Base-by-base conservation (phyloP, 129 eudicot species). In the Flaveria ramosissima region DNA sequence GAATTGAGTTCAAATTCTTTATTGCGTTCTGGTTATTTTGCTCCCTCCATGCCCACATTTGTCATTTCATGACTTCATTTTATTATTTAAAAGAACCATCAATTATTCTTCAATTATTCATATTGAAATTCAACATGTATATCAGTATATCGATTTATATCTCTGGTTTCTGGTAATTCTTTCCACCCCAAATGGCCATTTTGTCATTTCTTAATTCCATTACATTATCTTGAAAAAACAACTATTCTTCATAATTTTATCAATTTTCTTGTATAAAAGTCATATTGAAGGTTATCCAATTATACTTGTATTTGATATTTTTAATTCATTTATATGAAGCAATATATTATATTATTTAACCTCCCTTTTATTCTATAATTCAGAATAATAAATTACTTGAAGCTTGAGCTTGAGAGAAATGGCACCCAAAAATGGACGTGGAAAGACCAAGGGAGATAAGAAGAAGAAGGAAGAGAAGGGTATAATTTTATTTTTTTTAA, bases 401-500 rank as follows among this genome's bases (percentile, higher is more conserved):
- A 68, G 77, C 81, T 78, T 51, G 24, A 74, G 77, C 75, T 71
- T 55, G 74, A 36, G 77, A 81, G 68, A 74, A 86, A 95, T 95
- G 99, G 99, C 97, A 70, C 99, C 97, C 6, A 95, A 95, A 92
- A 89, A 82, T 79, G 92, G 94, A 60, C 90, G 94, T 65, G 97
- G 99, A 71, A 95, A 88, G 88, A 82, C 87, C 41, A 95, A 89
- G 82, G 99, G 99, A 52, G 99, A 91, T 77, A 91, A 89, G 99
- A 95, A 88, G 92, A 95, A 95, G 96, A 95, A 95, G 85, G 99
- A 95, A 83, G 99, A 95, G 81, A 95, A 95, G 84, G 96, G 99
- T 95, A 86, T 24, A 32, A 3, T 52, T 43, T 47, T 48, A 11
- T 4, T 17, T 50, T 50, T 59, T 42, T 11, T 15, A 21, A 16